A percentile compares a stretch with the other conserved stretches of the same genome.
phyloP scores from a whole-genome alignment of 805 yeast species.

The Maudiozyma barnettii region DNA sequence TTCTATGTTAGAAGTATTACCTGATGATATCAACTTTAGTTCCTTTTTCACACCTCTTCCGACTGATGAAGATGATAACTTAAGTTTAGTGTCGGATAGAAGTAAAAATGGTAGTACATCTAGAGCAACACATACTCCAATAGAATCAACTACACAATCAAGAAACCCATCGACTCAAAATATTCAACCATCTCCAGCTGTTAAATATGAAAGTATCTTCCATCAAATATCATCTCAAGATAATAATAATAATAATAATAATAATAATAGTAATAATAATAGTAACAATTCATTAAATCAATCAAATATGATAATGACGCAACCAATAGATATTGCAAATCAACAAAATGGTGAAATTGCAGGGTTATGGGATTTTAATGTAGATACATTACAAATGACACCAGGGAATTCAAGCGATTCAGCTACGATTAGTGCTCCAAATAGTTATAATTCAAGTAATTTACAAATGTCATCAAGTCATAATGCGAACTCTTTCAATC shows the following conservation, averaged over 20 bases:
- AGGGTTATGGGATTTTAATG: constrained; percentile 32
- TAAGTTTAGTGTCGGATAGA: not conserved
- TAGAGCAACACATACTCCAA: not conserved
- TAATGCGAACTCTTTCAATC: not conserved
- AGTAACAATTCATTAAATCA: not conserved
- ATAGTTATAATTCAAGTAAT: constrained; percentile 23
- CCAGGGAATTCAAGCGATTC: constrained; percentile 28
- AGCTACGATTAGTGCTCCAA: constrained; percentile 31
- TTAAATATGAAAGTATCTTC: constrained; percentile 4
- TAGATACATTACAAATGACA: constrained; percentile 30
- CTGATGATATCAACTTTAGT: constrained; percentile 24
- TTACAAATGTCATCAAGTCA: constrained; percentile 3
- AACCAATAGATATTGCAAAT: constrained; percentile 25
- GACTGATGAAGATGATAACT: constrained; percentile 1
- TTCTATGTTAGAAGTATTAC: constrained; percentile 29
- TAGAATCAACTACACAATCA: too few relatives aligned
- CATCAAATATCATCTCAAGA: constrained; percentile 2
- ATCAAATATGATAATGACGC: constrained; percentile 2
- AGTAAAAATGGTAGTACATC: not conserved
- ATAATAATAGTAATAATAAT: not conserved
- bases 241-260: not conserved
- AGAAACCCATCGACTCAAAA: not conserved
- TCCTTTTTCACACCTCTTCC: constrained; percentile 5
- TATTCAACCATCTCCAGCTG: not conserved
- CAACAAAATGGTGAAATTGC: constrained; percentile 33